These are phyloP conservation scores for Candida arabinofermentans DNA, from an alignment of 805 yeast species.

Conservation along the genomic window DNA sequence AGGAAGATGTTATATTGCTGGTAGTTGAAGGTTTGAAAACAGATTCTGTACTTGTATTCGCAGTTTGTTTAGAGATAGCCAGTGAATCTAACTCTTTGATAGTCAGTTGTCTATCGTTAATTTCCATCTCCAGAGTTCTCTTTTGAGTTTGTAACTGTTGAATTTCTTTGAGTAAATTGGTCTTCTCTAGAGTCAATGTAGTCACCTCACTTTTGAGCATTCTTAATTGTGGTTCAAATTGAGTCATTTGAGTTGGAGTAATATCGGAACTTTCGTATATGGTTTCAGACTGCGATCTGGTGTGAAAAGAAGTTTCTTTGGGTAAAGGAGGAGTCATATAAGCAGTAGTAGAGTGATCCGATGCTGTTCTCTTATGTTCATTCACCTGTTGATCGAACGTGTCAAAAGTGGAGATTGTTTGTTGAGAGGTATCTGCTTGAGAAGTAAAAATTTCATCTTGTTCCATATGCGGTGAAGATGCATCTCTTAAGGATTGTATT, in stretches of 20 bases:
- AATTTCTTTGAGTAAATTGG: conserved; percentile 45
- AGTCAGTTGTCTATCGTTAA: conserved; percentile 24
- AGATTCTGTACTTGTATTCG: conserved; percentile 7
- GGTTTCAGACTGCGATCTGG: conserved; percentile 43
- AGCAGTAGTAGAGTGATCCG: conserved; percentile 31
- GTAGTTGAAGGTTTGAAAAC: conserved; percentile 6
- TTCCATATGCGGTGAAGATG: conserved; percentile 11
- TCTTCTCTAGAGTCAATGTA: conserved; percentile 37
- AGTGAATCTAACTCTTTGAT: conserved; percentile 13
- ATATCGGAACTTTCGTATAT: conserved; percentile 29
- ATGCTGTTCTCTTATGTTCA: conserved; percentile 21
- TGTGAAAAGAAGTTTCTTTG: conserved; percentile 28
- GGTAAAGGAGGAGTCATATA: conserved; percentile 46
- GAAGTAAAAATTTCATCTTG: conserved; percentile 7
- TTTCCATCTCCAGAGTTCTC: conserved; percentile 42
- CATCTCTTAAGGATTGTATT: conserved; percentile 13
- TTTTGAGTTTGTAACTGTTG: conserved; percentile 45
- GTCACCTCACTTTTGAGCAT: conserved; percentile 37
- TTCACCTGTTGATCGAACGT: background rate
- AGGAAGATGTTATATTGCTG: conserved; percentile 7
- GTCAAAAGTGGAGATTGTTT: no score
- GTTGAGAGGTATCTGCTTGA: background rate
- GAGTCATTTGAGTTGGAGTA: conserved; percentile 24
- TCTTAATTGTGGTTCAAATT: conserved; percentile 38
- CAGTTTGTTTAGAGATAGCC: conserved; percentile 2